Conservation (phyloP, 805 yeast species). For the Wickerhamiella sorbophila region DNA sequence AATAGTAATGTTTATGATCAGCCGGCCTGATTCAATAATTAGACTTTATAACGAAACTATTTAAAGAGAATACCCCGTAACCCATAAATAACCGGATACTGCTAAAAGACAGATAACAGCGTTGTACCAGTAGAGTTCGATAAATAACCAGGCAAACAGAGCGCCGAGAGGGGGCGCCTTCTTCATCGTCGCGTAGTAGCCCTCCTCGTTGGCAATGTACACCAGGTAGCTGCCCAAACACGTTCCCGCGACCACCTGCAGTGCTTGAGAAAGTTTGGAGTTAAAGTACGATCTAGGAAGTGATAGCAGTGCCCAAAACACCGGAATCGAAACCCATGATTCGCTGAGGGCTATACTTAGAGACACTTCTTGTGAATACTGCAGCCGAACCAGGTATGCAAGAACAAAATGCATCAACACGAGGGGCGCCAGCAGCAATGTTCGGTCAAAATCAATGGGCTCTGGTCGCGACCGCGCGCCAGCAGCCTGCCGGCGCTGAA, state of each 20-base stretch:
- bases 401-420: constrained; percentile 24
- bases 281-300: constrained; percentile 15
- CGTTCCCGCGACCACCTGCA: constrained; percentile 15
- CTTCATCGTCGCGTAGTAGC: constrained; percentile 28
- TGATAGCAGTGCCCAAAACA: constrained; percentile 20
- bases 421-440: constrained; percentile 17
- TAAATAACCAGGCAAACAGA: constrained; percentile 27
- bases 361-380: constrained; percentile 22
- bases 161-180: constrained; percentile 31
- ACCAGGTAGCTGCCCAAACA: constrained; percentile 25
- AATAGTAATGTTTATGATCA: neutral
- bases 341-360: constrained; percentile 11
- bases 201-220: constrained; percentile 23
- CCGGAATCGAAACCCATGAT: constrained; percentile 20
- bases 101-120: constrained; percentile 19
- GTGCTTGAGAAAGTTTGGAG: constrained; percentile 10
- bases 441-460: neutral
- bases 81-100: constrained; percentile 17
- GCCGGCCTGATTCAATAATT: neutral
- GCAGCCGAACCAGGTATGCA: constrained; percentile 25
- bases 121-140: constrained; percentile 28
- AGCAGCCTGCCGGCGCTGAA: neutral
- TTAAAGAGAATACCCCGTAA: constrained; percentile 11
- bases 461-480: too few species aligned
- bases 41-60: neutral